phyloP scores from a whole-genome alignment of 1,284 basidiomycete genomes.

The Irpex sp. region DNA sequence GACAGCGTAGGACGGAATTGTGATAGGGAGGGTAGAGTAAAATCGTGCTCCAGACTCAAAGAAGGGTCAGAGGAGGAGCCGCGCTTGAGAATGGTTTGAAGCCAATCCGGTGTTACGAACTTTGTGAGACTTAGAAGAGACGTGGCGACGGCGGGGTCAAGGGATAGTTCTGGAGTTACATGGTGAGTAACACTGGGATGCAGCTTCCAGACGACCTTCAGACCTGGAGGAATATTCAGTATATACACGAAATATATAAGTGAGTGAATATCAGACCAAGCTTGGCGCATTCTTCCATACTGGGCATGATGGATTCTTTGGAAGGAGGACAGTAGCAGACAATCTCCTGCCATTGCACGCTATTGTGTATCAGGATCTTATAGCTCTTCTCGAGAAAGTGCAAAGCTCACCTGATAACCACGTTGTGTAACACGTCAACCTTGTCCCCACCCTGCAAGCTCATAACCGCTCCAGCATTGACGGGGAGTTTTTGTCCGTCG shows the following conservation, averaged over 20 bases:
- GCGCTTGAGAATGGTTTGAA: constrained; percentile 34
- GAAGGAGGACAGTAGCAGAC: constrained; percentile 44
- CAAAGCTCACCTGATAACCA: constrained; percentile 40
- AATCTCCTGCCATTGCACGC: constrained; percentile 52
- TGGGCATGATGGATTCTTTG: constrained; percentile 17
- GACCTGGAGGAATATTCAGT: constrained; percentile 34
- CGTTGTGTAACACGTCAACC: constrained; percentile 40
- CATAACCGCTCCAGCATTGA: constrained; percentile 15
- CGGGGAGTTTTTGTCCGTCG: constrained; percentile 15
- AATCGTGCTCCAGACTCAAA: constrained; percentile 43
- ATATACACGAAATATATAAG: background rate
- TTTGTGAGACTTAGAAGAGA: constrained; percentile 54
- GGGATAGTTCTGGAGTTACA: constrained; percentile 44
- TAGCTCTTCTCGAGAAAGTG: background rate
- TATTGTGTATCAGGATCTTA: constrained; percentile 9
- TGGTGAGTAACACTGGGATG: constrained; percentile 55
- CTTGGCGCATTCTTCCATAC: constrained; percentile 42
- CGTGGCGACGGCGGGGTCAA: constrained; percentile 44
- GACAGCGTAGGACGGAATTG: constrained; percentile 59
- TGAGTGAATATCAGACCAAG: constrained; percentile 41
- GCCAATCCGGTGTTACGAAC: constrained; percentile 63
- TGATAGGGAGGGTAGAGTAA: constrained; percentile 42
- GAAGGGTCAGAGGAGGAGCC: background rate
- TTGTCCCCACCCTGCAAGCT: constrained; percentile 48
- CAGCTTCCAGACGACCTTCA: constrained; percentile 45